Conservation (phyloP, 2,329 filamentous ascomycete genomes). For the Calonectria pteridis region DNA sequence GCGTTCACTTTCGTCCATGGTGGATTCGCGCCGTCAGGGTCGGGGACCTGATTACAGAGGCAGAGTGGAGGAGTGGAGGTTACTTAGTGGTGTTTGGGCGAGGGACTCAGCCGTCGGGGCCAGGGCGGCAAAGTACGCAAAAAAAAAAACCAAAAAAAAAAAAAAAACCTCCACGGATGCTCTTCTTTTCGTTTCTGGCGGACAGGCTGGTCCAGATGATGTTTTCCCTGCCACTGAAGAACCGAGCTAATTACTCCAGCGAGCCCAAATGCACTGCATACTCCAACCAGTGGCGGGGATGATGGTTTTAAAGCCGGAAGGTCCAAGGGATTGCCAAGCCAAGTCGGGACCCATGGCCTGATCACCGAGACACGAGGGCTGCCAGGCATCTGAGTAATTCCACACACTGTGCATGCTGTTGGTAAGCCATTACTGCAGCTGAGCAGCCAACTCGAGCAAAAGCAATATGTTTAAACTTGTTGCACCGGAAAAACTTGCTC, state of each 20-base stretch:
- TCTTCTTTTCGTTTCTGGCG: neutral
- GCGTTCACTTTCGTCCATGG: slow-evolving; percentile 40
- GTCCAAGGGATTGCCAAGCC: neutral
- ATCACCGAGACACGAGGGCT: neutral
- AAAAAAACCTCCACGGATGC: neutral
- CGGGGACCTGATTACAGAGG: slow-evolving; percentile 34
- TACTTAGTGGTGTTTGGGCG: slow-evolving; percentile 18
- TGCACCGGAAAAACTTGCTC: neutral
- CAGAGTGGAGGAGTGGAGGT: slow-evolving; percentile 32
- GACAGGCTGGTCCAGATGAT: neutral
- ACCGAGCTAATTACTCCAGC: neutral
- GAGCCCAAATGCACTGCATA: neutral
- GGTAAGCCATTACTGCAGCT: neutral
- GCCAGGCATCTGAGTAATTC: neutral
- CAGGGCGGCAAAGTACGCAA: slow-evolving; percentile 5
- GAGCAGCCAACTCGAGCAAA: neutral
- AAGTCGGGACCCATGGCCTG: neutral
- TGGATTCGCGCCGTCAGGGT: slow-evolving; percentile 28
- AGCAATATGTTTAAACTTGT: neutral
- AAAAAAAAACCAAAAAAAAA: no score
- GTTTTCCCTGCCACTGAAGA: neutral
- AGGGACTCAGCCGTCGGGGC: neutral
- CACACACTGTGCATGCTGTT: neutral
- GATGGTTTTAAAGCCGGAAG: neutral
- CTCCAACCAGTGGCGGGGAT: neutral